Evolutionary conservation across 2,329 filamentous ascomycete genomes (phyloP).

Genomic region (Botrytis byssoidea): DNA sequence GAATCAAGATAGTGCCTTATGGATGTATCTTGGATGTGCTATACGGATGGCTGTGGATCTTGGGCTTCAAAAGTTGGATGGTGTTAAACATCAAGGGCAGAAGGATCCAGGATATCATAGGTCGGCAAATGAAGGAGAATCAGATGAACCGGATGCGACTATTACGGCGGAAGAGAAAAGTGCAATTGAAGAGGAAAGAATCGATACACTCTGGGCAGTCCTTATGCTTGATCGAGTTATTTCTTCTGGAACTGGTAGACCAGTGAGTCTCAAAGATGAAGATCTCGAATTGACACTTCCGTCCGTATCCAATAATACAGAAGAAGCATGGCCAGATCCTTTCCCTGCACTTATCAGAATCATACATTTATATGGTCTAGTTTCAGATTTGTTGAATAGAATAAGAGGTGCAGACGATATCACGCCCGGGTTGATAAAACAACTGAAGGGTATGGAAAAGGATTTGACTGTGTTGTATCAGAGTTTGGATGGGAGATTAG

Average conservation of each 20-base stretch:
- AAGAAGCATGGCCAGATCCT: constrained; percentile 65
- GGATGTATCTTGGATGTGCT: constrained; percentile 89
- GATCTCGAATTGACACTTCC: constrained; percentile 80
- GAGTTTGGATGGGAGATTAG: constrained; percentile 68
- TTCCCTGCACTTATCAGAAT: constrained; percentile 81
- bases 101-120: constrained; percentile 38
- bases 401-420: constrained; percentile 73
- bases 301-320: constrained; percentile 49
- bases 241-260: constrained; percentile 80
- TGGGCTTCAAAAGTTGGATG: constrained; percentile 78
- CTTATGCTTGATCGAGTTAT: constrained; percentile 86
- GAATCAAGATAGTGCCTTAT: constrained; percentile 82
- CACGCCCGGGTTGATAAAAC: constrained; percentile 69
- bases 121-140: constrained; percentile 44
- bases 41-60: constrained; percentile 81
- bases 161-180: constrained; percentile 51
- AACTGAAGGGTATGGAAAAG: constrained; percentile 73
- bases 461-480: constrained; percentile 73
- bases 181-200: constrained; percentile 74
- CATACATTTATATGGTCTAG: constrained; percentile 80
- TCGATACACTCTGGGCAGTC: constrained; percentile 87
- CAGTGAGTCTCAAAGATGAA: constrained; percentile 78
- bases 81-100: constrained; percentile 55
- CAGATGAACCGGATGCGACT: constrained; percentile 40
- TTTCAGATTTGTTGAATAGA: constrained; percentile 81